Percentiles rank a stretch among this genome's conserved stretches.
Conservation (phyloP, 2,329 filamentous ascomycete genomes). For the Fusarium hostae region DNA sequence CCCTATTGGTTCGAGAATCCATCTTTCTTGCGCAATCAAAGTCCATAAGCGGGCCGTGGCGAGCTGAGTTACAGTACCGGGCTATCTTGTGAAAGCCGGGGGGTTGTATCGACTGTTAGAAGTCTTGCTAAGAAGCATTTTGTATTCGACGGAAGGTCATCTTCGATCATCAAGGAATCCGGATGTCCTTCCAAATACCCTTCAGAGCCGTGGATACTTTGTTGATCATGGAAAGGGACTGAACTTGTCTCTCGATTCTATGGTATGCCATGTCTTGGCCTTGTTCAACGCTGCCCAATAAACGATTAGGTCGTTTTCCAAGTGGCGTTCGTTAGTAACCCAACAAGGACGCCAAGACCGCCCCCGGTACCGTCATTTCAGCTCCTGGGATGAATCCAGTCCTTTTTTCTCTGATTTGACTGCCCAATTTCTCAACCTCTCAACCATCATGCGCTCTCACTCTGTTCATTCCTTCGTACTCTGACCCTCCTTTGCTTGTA, state of each 20-base stretch:
- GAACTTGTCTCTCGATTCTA: not conserved
- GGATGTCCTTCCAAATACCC: not conserved
- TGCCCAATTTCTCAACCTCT: constrained; percentile 29
- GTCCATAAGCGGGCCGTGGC: constrained; percentile 33
- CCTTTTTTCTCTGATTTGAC: constrained; percentile 20
- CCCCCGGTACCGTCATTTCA: constrained; percentile 38
- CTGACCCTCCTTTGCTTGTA: constrained; percentile 16
- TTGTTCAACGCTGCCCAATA: constrained; percentile 20
- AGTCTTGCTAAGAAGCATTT: not conserved
- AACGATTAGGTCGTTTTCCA: constrained; percentile 10
- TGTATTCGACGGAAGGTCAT: not conserved
- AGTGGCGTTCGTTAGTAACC: constrained; percentile 31
- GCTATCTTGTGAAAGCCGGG: constrained; percentile 14
- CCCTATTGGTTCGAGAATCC: constrained; percentile 20
- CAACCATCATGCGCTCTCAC: constrained; percentile 24
- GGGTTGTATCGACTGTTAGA: not conserved
- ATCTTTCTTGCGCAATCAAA: constrained; percentile 10
- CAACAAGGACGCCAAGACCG: constrained; percentile 36
- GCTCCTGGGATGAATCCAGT: constrained; percentile 24
- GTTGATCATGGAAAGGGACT: not conserved
- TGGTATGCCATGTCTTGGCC: not conserved
- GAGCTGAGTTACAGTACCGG: constrained; percentile 22
- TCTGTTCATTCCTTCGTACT: constrained; percentile 24
- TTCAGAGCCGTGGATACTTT: not conserved
- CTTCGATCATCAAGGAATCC: not conserved